Percentiles rank a stretch among this genome's conserved stretches.
Conservation (phyloP, 2,329 filamentous ascomycete species). For the Scedosporium dehoogii region DNA sequence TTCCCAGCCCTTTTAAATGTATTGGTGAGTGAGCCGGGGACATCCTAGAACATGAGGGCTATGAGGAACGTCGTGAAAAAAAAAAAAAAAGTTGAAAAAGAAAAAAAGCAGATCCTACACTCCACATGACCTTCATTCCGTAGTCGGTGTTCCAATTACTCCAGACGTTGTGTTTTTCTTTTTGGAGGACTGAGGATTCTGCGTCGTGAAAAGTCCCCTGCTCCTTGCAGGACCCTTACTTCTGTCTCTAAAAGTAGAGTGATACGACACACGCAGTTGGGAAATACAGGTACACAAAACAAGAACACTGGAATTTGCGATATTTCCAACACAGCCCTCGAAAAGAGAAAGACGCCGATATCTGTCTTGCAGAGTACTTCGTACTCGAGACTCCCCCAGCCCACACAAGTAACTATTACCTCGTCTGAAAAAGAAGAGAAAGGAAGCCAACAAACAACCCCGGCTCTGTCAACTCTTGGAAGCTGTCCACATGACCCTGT, state of each 20-base stretch:
- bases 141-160: neutral
- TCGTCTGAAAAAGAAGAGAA: too few relatives aligned
- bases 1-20: neutral
- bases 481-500: too few relatives aligned
- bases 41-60: neutral
- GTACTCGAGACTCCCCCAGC: neutral
- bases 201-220: neutral
- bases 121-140: neutral
- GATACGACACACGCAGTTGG: too few relatives aligned
- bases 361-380: neutral
- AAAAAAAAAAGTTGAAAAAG: neutral
- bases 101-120: neutral
- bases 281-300: too few relatives aligned
- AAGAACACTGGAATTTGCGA: too few relatives aligned
- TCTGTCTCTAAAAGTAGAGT: neutral
- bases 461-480: too few relatives aligned
- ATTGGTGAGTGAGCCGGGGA: neutral
- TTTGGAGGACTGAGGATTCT: neutral
- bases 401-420: too few relatives aligned
- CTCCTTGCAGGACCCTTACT: neutral
- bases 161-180: neutral
- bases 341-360: neutral
- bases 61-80: neutral
- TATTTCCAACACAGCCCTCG: too few relatives aligned
- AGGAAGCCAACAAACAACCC: too few relatives aligned